Percentiles rank a stretch among this genome's conserved stretches.
Conservation (phyloP, 148 eudicot genomes). For the Cornus controversa region DNA sequence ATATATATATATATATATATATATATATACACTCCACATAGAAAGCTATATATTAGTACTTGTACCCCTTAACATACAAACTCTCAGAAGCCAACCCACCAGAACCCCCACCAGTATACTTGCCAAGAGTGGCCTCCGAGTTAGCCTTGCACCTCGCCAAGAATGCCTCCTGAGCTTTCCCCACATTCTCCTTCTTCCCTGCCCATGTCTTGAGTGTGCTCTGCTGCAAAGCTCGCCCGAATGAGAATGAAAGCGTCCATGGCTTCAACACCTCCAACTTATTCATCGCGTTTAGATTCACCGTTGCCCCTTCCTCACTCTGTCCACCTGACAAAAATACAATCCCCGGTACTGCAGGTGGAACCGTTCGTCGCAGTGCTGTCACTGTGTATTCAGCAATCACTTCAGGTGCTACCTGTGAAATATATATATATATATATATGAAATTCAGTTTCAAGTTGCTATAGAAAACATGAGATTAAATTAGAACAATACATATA, state of each 20-base stretch:
- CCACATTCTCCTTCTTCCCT: constrained; percentile 80
- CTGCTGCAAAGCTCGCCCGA: constrained; percentile 84
- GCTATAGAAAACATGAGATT: too few relatives aligned
- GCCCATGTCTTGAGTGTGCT: constrained; percentile 87
- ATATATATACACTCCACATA: too few relatives aligned
- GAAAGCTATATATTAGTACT: constrained; percentile 64
- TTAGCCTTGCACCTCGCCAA: constrained; percentile 74
- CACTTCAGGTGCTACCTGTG: constrained; percentile 71
- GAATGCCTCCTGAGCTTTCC: constrained; percentile 68
- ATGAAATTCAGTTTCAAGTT: too few relatives aligned
- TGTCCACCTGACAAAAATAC: constrained; percentile 93
- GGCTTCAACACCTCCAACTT: constrained; percentile 71
- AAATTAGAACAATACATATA: too few relatives aligned
- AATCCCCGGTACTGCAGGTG: constrained; percentile 88
- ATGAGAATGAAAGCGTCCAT: constrained; percentile 86
- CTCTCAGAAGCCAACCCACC: constrained; percentile 71
- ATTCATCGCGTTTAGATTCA: constrained; percentile 83
- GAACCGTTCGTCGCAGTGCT: constrained; percentile 75
- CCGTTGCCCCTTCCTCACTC: constrained; percentile 82
- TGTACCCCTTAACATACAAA: constrained; percentile 76
- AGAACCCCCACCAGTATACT: constrained; percentile 47
- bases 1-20: too few relatives aligned
- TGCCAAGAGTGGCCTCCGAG: constrained; percentile 80
- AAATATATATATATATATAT: not conserved
- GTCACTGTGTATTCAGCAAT: constrained; percentile 83